Percentiles rank a stretch among this genome's conserved stretches.
Conservation (phyloP, 2,329 filamentous ascomycete genomes). For the Chaetoscypha palmicola region DNA sequence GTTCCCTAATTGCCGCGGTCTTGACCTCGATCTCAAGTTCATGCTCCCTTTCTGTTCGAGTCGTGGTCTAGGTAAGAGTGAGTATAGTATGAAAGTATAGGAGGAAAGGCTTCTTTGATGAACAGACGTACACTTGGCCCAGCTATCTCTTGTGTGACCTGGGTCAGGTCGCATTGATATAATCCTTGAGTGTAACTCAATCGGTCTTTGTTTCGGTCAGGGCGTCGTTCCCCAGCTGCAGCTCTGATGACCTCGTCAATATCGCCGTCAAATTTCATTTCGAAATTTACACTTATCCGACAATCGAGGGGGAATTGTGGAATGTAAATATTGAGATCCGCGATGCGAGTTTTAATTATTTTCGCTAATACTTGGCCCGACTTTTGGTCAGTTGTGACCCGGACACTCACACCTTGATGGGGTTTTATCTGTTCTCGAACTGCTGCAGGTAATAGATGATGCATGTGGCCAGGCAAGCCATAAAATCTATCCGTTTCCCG, state of each 20-base stretch:
- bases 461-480: slow-evolving; percentile 56
- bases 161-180: slow-evolving; percentile 88
- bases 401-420: slow-evolving; percentile 53
- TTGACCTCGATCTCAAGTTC: slow-evolving; percentile 75
- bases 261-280: slow-evolving; percentile 77
- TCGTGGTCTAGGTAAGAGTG: too few species aligned
- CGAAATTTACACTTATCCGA: slow-evolving; percentile 88
- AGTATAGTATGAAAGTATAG: too few species aligned
- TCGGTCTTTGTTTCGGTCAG: slow-evolving; percentile 77
- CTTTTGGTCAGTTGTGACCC: slow-evolving; percentile 71
- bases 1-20: slow-evolving; percentile 55
- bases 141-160: slow-evolving; percentile 84
- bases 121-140: slow-evolving; percentile 29
- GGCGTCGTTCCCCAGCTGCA: slow-evolving; percentile 33
- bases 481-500: slow-evolving; percentile 80
- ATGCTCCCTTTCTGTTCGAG: slow-evolving; percentile 55
- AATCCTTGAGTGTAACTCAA: slow-evolving; percentile 83
- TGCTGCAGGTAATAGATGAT: slow-evolving; percentile 55
- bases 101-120: too few species aligned
- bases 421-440: slow-evolving; percentile 54
- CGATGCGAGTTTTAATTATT: slow-evolving; percentile 87
- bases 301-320: slow-evolving; percentile 77
- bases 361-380: slow-evolving; percentile 64
- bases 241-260: slow-evolving; percentile 44
- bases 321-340: slow-evolving; percentile 80